Evolutionary conservation across 306 rosid genomes (phyloP), one percentile per base, ranked within the genome.

Genomic region (Macrotyloma uniflorum): DNA sequence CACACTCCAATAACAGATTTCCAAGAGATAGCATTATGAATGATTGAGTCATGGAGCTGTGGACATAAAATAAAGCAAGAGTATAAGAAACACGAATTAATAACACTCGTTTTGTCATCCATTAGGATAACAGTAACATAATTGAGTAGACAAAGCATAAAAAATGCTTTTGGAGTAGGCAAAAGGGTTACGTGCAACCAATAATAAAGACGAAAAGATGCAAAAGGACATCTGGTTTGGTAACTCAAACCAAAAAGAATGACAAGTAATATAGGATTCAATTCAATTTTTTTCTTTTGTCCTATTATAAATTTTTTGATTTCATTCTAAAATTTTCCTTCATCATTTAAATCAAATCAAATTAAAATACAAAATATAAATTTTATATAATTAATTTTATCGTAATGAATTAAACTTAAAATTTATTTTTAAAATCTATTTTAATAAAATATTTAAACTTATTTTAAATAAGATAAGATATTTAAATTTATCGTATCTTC

Each of bases 221-320:
- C 92, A 87, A 84, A 79, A 83, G 30, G 92, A 90, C 97, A 83
- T 51, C 15, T 45, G 88, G 67, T 89, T 92, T 72, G 97, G 97
- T 90, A 80, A 85, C 86, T 81, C 79, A 87, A 82, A 86, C 87
- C 91, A 80, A 79, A 86, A 67, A 78, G 24, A 55, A 22, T 12
- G 71, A 50, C 73, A 71, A 28, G 38, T 30, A 77, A 42, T 72
- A 75, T 18, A 67, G 3, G 19, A 24, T 49, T 50, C 30, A 43
- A 50, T 72, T 72, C 28, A 14, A 23, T 26, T 26, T 20, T 72
- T 54, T 50, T 42, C 18, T n/a, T 51, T 54, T 10, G 8, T 43
- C 36, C 74, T 28, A 50, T 40, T 43, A 49, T 69, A 70, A 80
- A 24, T 6, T 24, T 19, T 30, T 33, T 24, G 11, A 42, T 15